phyloP scores from a whole-genome alignment of 2,329 filamentous ascomycete genomes.

The Fonsecaea pedrosoi region DNA sequence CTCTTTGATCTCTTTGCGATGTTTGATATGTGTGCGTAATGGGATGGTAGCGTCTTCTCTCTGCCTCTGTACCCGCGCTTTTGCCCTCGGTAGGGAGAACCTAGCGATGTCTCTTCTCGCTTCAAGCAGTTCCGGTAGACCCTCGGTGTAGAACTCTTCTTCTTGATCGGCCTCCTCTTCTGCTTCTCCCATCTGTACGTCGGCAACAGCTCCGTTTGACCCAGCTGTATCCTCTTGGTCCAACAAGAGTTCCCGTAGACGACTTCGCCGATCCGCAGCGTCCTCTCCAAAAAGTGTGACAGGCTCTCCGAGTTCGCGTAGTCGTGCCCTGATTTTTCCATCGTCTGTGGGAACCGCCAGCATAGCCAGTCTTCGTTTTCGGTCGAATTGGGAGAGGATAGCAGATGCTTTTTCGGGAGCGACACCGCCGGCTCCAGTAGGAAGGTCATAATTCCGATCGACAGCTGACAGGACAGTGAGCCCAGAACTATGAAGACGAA shows the following conservation, averaged over 20 bases:
- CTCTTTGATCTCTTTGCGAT: slow-evolving; percentile 87
- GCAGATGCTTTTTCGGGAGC: slow-evolving; percentile 83
- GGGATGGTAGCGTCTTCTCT: slow-evolving; percentile 82
- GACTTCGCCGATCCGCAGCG: slow-evolving; percentile 81
- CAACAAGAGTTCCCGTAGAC: slow-evolving; percentile 80
- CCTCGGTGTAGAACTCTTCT: slow-evolving; percentile 94
- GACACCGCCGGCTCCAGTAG: slow-evolving; percentile 65
- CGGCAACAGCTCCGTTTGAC: slow-evolving; percentile 61
- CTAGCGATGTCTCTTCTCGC: slow-evolving; percentile 79
- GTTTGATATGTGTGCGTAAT: slow-evolving; percentile 87
- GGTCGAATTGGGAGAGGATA: slow-evolving; percentile 85
- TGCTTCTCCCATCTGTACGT: slow-evolving; percentile 62
- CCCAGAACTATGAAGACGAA: neutral
- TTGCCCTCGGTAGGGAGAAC: slow-evolving; percentile 83
- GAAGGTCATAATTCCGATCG: slow-evolving; percentile 86
- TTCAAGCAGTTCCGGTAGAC: slow-evolving; percentile 73
- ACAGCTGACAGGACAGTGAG: slow-evolving; percentile 53
- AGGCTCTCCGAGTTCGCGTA: slow-evolving; percentile 89
- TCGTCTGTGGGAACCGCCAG: slow-evolving; percentile 96
- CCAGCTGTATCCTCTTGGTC: slow-evolving; percentile 69
- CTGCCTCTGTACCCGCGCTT: slow-evolving; percentile 76
- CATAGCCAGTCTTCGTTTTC: slow-evolving; percentile 85
- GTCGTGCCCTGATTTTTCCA: slow-evolving; percentile 76
- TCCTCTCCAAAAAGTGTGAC: slow-evolving; percentile 95
- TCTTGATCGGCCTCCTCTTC: slow-evolving; percentile 75